Percentiles rank a stretch among this genome's conserved stretches.
Evolutionary conservation across 78 protist species (phyloP).

Genomic region (Isochrysis galbana): DNA sequence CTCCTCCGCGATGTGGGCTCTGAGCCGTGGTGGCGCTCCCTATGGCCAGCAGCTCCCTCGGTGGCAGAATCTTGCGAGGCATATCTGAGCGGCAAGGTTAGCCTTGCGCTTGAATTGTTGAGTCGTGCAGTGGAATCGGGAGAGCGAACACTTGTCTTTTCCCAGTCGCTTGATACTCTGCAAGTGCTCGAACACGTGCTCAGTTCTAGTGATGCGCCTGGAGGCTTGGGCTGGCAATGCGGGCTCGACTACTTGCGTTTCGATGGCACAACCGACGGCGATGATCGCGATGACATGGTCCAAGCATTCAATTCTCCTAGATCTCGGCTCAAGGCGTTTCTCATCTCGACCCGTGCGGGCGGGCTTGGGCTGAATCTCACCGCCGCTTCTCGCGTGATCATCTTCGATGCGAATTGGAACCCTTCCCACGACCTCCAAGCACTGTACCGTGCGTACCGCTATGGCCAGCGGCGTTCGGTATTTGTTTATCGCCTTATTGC

Average conservation of each 20-base stretch:
- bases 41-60: too few relatives aligned
- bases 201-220: not conserved
- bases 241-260: conserved; percentile 6
- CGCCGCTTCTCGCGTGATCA: conserved; percentile 91
- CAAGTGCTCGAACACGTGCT: conserved; percentile 38
- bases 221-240: not conserved
- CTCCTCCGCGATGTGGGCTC: too few relatives aligned
- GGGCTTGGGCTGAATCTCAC: conserved; percentile 97
- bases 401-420: conserved; percentile 76
- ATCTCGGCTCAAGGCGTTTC: conserved; percentile 56
- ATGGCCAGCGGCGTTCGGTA: conserved; percentile 95
- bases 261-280: not conserved
- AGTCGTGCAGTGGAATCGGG: not conserved
- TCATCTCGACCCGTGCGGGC: conserved; percentile 97
- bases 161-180: conserved; percentile 72
- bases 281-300: not conserved
- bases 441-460: conserved; percentile 78
- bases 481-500: conserved; percentile 82
- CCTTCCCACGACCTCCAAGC: not conserved
- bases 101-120: not conserved
- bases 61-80: too few relatives aligned
- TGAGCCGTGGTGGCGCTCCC: too few relatives aligned
- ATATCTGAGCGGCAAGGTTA: too few relatives aligned
- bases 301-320: not conserved
- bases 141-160: not conserved